Evolutionary conservation across 768 basidiomycete genomes (phyloP).

Genomic region (Mycena floridula): DNA sequence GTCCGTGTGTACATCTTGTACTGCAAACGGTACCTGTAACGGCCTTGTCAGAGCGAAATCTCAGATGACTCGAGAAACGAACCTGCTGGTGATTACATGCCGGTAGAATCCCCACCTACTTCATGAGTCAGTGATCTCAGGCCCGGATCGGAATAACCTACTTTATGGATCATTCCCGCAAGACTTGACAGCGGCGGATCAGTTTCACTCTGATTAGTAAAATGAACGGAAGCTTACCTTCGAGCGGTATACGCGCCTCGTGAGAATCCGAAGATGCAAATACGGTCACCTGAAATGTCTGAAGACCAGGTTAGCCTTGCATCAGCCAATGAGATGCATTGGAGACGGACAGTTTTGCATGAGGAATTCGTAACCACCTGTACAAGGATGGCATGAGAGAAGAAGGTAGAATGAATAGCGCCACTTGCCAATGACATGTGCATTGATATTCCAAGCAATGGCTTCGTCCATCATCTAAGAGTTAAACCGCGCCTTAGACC

Average conservation of each 20-base stretch:
- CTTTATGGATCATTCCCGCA: slow-evolving; percentile 53
- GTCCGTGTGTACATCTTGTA: slow-evolving; percentile 46
- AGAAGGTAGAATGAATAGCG: not conserved
- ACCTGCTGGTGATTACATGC: slow-evolving; percentile 27
- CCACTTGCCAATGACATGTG: slow-evolving; percentile 37
- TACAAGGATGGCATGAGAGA: not conserved
- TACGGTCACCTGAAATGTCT: slow-evolving; percentile 44
- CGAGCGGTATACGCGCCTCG: slow-evolving; percentile 53
- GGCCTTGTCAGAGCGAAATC: not conserved
- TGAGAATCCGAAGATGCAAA: slow-evolving; percentile 65
- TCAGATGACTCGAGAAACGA: slow-evolving; percentile 1
- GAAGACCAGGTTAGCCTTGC: not conserved
- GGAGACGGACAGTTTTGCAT: slow-evolving; percentile 45
- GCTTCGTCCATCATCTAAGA: slow-evolving; percentile 33
- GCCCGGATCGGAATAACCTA: slow-evolving; percentile 11
- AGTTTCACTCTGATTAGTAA: too few relatives aligned
- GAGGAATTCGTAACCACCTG: slow-evolving; percentile 51
- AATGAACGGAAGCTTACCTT: slow-evolving; percentile 22
- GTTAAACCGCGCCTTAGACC: not conserved
- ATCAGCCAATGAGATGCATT: not conserved
- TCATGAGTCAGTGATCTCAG: not conserved
- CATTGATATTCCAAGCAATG: slow-evolving; percentile 42
- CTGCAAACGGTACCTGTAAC: slow-evolving; percentile 53
- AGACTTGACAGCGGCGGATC: slow-evolving; percentile 19
- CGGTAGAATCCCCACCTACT: slow-evolving; percentile 29